Evolutionary conservation across 495 filamentous ascomycete species (phyloP).

Genomic region (Rusavskia elegans): DNA sequence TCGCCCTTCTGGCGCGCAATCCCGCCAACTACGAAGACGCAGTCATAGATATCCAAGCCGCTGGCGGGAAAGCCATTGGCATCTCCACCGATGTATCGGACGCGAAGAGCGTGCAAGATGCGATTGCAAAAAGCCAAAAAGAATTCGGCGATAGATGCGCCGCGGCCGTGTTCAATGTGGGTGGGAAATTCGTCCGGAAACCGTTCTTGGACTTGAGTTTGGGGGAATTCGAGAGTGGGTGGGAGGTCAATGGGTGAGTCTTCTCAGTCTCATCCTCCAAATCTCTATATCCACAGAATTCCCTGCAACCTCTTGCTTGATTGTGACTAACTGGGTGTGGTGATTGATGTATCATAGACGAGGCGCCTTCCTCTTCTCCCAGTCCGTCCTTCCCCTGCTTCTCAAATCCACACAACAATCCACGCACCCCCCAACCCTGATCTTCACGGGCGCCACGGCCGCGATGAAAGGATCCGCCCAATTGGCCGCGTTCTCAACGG

Average conservation of each 20-base stretch:
- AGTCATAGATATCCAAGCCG: constrained; percentile 56
- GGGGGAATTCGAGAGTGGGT: constrained; percentile 44
- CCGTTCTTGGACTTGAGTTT: constrained; percentile 62
- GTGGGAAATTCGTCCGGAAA: constrained; percentile 51
- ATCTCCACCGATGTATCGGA: constrained; percentile 59
- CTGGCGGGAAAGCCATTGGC: constrained; percentile 58
- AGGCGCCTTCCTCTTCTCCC: constrained; percentile 67
- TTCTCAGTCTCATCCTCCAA: neutral
- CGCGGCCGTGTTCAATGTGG: constrained; percentile 76
- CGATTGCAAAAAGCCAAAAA: constrained; percentile 51
- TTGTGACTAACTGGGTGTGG: neutral
- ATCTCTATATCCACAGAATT: neutral
- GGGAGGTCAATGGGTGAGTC: constrained; percentile 45
- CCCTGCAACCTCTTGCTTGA: neutral
- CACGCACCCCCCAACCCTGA: constrained; percentile 58
- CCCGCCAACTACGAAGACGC: constrained; percentile 47
- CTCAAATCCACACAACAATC: constrained; percentile 34
- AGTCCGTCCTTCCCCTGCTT: constrained; percentile 56
- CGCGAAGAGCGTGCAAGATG: constrained; percentile 39
- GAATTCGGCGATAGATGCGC: constrained; percentile 37
- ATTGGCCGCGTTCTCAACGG: constrained; percentile 57
- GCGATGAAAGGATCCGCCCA: constrained; percentile 56
- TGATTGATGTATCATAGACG: neutral
- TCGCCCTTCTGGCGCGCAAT: constrained; percentile 59
- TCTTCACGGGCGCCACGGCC: constrained; percentile 82